These are phyloP conservation scores for Tillandsia leiboldiana DNA, from an alignment of 176 grass and related monocot genomes.

Conservation along the genomic window DNA sequence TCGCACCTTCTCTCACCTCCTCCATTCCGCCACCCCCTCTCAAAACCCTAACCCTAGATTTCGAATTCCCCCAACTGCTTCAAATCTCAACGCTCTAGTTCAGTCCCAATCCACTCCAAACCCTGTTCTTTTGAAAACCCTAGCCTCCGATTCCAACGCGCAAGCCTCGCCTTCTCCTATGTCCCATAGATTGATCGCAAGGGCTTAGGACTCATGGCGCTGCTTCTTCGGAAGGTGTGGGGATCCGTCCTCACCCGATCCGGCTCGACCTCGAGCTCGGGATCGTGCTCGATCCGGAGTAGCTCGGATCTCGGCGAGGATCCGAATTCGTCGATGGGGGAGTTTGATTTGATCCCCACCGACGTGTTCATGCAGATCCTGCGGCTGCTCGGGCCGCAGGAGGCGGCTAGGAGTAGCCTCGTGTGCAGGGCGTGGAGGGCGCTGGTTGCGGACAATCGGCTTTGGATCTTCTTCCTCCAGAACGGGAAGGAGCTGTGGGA, in stretches of 20 bases:
- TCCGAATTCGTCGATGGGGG: slow-evolving; percentile 32
- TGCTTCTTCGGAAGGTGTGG: slow-evolving; percentile 64
- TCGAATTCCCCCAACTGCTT: too few relatives aligned
- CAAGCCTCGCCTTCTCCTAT: too few relatives aligned
- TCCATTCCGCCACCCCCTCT: too few relatives aligned
- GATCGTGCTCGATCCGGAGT: slow-evolving; percentile 15
- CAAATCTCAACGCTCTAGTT: too few relatives aligned
- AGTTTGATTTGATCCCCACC: slow-evolving; percentile 51
- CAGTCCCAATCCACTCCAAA: too few relatives aligned
- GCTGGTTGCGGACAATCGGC: slow-evolving; percentile 59
- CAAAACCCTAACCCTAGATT: too few relatives aligned
- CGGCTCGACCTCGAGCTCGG: not conserved
- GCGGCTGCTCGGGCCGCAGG: slow-evolving; percentile 48
- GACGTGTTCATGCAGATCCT: slow-evolving; percentile 79
- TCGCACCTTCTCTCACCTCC: too few relatives aligned
- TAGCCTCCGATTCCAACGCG: too few relatives aligned
- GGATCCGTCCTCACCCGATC: slow-evolving; percentile 45
- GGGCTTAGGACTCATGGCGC: slow-evolving; percentile 27
- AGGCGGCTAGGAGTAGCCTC: slow-evolving; percentile 36
- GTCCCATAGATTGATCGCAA: too few relatives aligned
- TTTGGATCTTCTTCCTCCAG: slow-evolving; percentile 73
- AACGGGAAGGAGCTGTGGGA: slow-evolving; percentile 68
- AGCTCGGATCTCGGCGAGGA: slow-evolving; percentile 15
- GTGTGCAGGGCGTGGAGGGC: slow-evolving; percentile 56
- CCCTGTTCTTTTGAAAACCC: too few relatives aligned